Base-by-base conservation (phyloP, 768 basidiomycete species). In the Symmetrospora coprosmae region DNA sequence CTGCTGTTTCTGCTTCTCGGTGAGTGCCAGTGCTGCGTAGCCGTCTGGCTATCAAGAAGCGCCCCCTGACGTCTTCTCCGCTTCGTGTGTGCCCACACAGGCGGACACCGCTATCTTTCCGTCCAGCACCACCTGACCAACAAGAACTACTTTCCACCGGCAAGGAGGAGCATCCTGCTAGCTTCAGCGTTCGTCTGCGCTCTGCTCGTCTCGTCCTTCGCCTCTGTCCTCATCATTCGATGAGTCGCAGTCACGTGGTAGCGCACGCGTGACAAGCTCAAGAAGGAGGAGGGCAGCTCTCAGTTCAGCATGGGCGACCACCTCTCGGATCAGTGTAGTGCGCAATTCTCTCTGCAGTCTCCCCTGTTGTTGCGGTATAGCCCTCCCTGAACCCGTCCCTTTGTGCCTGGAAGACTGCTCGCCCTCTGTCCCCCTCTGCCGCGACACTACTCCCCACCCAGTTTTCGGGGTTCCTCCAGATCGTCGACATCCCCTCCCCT, bases 1-100 rank as follows among this genome's bases (percentile, higher is more conserved):
- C 19, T 62, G 9, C 11, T 65, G 14, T 47, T 66, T 41, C 21
- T 66, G 34, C 16, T 60, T 27, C 41, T 66, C 16, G 66, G 66
- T 66, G 6, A 61, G 61, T 53, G n/a, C n/a, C n/a, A n/a, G n/a
- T n/a, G n/a, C 43, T 13, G 13, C 17, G 16, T 31, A 28, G 31
- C 11, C 38, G 4, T 5, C n/a, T 37, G n/a, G n/a, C n/a, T n/a
- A n/a, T n/a, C n/a, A n/a, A 39, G 3, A 38, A 38, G 37, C 23
- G 9, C 3, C 7, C 8, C n/a, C 2, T 27, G 34, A 37, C 30
- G 19, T n/a, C 7, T 58, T 13, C 4, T 9, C 43, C 25, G 43
- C 25, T 28, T 33, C 23, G 28, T 46, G n/a, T 53, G 13, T 37
- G 6, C n/a, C n/a, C n/a, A n/a, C n/a, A 11, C 55, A 58, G 55